phyloP scores from a whole-genome alignment of 2,329 filamentous ascomycete genomes.

The Colletotrichum cereale region DNA sequence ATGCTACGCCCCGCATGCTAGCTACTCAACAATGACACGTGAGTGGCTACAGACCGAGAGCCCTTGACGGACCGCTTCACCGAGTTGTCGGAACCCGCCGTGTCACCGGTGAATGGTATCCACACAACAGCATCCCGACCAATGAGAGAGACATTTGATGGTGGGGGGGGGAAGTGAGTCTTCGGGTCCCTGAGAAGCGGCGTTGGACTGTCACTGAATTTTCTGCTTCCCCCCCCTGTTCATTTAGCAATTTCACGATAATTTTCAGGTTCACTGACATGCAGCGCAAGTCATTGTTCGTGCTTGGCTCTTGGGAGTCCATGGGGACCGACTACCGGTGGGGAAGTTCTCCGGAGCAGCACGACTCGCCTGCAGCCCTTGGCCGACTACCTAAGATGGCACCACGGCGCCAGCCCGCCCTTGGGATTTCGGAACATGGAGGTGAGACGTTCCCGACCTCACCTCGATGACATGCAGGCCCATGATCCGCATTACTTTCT shows the following conservation, averaged over 20 bases:
- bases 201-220: constrained; percentile 22
- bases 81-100: constrained; percentile 29
- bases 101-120: neutral
- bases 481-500: neutral
- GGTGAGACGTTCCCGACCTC: neutral
- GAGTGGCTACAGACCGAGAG: constrained; percentile 23
- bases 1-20: constrained; percentile 32
- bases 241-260: constrained; percentile 17
- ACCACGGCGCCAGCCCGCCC: neutral
- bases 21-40: neutral
- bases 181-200: neutral
- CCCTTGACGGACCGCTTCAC: neutral
- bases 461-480: neutral
- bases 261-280: constrained; percentile 16
- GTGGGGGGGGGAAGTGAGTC: neutral
- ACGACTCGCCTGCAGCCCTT: neutral
- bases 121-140: rapidly evolving
- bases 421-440: too few relatives aligned
- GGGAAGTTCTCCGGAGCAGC: neutral
- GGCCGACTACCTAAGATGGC: neutral
- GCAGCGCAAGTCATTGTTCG: neutral
- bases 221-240: constrained; percentile 14
- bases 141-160: neutral
- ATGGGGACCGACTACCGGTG: neutral
- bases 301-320: neutral